Conservation (phyloP, 257 asterid genomes). For the Orobanche coerulescens region DNA sequence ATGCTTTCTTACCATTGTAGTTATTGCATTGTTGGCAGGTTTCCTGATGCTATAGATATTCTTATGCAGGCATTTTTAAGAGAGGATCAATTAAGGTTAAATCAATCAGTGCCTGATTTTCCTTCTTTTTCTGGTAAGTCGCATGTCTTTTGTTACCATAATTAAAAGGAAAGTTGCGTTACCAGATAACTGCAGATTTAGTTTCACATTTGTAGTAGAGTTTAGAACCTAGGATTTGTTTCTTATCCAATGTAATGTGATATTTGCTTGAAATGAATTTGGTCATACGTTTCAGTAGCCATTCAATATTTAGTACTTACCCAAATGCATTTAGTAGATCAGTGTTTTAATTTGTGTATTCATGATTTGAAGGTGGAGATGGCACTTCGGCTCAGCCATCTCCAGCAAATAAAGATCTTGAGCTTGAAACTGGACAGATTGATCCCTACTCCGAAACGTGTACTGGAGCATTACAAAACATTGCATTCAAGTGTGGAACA, state of each 20-base stretch:
- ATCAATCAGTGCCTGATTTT: slow-evolving; percentile 49
- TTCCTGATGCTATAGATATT: slow-evolving; percentile 13
- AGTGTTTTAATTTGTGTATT: slow-evolving; percentile 15
- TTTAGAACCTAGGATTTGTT: slow-evolving; percentile 15
- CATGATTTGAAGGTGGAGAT: slow-evolving; percentile 51
- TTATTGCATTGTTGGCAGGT: slow-evolving; percentile 14
- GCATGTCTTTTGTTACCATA: neutral
- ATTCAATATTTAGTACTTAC: slow-evolving; percentile 5
- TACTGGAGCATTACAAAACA: slow-evolving; percentile 64
- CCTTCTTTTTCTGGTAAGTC: slow-evolving; percentile 54
- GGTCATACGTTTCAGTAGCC: neutral
- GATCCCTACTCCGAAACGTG: slow-evolving; percentile 60
- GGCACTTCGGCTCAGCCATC: slow-evolving; percentile 47
- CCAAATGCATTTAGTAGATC: slow-evolving; percentile 14
- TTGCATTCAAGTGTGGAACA: slow-evolving; percentile 80
- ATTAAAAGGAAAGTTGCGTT: neutral
- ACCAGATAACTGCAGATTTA: slow-evolving; percentile 4
- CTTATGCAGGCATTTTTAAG: slow-evolving; percentile 56
- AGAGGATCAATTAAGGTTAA: slow-evolving; percentile 57
- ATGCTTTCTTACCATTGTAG: slow-evolving; percentile 3
- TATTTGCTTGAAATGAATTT: slow-evolving; percentile 8
- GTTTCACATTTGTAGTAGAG: slow-evolving; percentile 4
- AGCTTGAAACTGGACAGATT: slow-evolving; percentile 71
- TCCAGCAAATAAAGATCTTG: slow-evolving; percentile 49
- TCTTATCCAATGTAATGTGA: neutral